These are phyloP conservation scores for Golubevia pallescens DNA, from an alignment of 1,284 basidiomycete species.

Conservation along the genomic window DNA sequence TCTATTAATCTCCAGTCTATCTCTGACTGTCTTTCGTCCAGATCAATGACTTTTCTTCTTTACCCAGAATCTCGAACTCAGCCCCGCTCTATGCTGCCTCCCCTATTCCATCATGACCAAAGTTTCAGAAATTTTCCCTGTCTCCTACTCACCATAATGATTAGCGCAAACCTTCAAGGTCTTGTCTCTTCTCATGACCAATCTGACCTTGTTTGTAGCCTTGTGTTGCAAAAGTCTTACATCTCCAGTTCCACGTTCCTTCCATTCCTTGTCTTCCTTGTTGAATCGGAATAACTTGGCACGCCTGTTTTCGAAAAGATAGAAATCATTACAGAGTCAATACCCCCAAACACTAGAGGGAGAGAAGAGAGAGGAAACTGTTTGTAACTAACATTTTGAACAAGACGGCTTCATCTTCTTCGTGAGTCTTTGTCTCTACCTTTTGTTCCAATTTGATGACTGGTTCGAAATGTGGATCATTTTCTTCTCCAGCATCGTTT, in stretches of 20 bases:
- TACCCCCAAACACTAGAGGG: background rate
- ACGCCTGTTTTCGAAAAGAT: slow-evolving; percentile 71
- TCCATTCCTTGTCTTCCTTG: slow-evolving; percentile 84
- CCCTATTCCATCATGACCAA: no score
- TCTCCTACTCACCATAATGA: slow-evolving; percentile 81
- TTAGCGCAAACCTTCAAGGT: slow-evolving; percentile 99
- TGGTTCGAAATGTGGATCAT: slow-evolving; percentile 92
- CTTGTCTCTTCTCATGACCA: slow-evolving; percentile 99
- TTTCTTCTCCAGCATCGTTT: slow-evolving; percentile 79
- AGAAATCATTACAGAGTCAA: slow-evolving; percentile 10
- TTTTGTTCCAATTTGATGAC: slow-evolving; percentile 96
- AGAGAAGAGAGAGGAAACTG: slow-evolving; percentile 3
- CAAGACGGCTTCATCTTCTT: slow-evolving; percentile 89
- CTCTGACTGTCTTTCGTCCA: no score
- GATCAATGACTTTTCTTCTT: no score
- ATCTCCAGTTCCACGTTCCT: slow-evolving; percentile 75
- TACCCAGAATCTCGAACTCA: no score
- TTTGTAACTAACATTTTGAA: slow-evolving; percentile 87
- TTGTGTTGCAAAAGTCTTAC: slow-evolving; percentile 72
- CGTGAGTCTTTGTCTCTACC: slow-evolving; percentile 91
- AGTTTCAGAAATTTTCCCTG: no score
- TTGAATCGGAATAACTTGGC: slow-evolving; percentile 99
- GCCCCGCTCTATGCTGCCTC: no score
- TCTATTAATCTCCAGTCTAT: no score
- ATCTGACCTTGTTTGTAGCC: slow-evolving; percentile 85